Conservation (phyloP, 176 grass and related monocot species). For the Oryza rufipogon region DNA sequence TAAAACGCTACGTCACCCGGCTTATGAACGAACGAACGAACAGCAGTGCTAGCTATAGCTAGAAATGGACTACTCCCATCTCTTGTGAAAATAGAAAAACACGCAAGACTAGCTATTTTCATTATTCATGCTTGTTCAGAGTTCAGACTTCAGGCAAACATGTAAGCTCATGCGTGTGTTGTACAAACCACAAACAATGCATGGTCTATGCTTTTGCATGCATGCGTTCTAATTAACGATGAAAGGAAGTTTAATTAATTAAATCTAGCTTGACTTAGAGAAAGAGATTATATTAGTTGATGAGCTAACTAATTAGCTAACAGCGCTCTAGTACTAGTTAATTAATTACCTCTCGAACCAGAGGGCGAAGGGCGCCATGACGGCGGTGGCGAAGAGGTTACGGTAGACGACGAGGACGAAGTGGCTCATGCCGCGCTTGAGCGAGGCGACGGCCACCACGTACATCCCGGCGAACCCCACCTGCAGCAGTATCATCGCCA, state of each 20-base stretch:
- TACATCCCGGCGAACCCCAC: constrained; percentile 91
- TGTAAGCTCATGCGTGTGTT: too few relatives aligned
- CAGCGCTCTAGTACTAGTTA: background rate
- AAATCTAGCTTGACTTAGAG: background rate
- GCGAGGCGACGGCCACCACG: constrained; percentile 61
- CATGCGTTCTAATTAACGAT: background rate
- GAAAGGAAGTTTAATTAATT: background rate
- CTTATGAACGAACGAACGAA: constrained; percentile 5
- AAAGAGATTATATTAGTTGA: background rate
- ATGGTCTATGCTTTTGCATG: background rate
- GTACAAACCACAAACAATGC: too few relatives aligned
- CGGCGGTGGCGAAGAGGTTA: constrained; percentile 61
- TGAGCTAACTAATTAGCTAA: background rate
- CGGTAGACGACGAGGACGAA: constrained; percentile 93
- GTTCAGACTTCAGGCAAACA: too few relatives aligned
- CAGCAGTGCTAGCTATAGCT: background rate
- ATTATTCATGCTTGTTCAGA: background rate
- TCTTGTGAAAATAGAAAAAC: background rate
- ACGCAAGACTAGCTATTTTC: background rate
- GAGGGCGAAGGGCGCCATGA: constrained; percentile 83
- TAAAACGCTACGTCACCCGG: background rate
- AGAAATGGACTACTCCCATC: background rate
- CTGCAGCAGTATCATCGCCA: constrained; percentile 90
- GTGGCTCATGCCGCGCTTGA: constrained; percentile 90
- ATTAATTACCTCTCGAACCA: constrained; percentile 73